Conservation (phyloP, 1,284 basidiomycete genomes). For the Boletus smithii region DNA sequence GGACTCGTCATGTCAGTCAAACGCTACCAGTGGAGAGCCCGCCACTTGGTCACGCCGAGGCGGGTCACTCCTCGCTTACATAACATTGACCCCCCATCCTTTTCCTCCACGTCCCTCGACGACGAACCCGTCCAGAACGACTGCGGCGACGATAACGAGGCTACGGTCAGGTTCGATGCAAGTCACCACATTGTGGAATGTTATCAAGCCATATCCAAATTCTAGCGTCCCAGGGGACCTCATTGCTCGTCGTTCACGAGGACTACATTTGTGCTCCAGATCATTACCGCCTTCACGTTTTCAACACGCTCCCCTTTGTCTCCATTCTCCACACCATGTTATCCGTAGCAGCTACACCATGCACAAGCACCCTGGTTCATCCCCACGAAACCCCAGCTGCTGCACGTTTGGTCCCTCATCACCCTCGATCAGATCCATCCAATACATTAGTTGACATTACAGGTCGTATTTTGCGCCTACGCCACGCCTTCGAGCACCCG, state of each 20-base stretch:
- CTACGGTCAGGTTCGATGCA: too few relatives aligned
- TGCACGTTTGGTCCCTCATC: conserved; percentile 2
- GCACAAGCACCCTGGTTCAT: conserved; percentile 2
- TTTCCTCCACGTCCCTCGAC: too few relatives aligned
- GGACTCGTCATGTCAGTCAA: conserved; percentile 17
- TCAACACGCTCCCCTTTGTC: conserved; percentile 15
- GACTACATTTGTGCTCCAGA: too few relatives aligned
- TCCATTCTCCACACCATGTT: conserved; percentile 18
- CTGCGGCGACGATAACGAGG: too few relatives aligned
- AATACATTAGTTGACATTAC: not conserved
- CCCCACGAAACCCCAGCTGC: conserved; percentile 18
- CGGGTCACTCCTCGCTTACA: conserved; percentile 19
- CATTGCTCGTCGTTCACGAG: too few relatives aligned
- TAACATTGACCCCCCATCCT: too few relatives aligned
- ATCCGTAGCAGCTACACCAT: too few relatives aligned
- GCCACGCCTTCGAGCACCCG: conserved; percentile 4
- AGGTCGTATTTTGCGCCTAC: conserved; percentile 7
- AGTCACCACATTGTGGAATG: too few relatives aligned
- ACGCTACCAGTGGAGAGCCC: too few relatives aligned
- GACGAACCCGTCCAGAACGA: too few relatives aligned
- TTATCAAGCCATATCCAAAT: too few relatives aligned
- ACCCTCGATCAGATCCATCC: conserved; percentile 22
- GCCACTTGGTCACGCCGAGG: too few relatives aligned
- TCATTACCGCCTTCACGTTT: conserved; percentile 29
- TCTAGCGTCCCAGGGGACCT: conserved; percentile 4